Conservation (phyloP, 164 flowering plant species). For the Santalum album region DNA sequence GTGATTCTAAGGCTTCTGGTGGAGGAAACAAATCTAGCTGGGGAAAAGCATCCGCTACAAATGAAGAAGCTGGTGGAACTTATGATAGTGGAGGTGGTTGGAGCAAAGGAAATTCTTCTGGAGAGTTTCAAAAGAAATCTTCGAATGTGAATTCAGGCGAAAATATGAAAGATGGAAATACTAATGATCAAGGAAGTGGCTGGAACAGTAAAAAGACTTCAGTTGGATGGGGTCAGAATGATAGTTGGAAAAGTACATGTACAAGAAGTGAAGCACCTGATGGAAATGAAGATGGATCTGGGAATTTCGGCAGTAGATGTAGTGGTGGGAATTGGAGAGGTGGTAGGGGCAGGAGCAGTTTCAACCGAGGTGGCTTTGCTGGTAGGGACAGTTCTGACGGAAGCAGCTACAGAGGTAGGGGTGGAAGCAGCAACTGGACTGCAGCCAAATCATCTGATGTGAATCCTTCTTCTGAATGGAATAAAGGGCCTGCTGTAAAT, state of each 20-base stretch:
- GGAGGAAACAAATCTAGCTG: conserved; percentile 11
- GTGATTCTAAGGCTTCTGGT: conserved; percentile 6
- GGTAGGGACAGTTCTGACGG: neutral
- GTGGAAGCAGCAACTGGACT: neutral
- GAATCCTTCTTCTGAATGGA: neutral
- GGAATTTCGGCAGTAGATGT: neutral
- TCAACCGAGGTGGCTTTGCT: neutral
- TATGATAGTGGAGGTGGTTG: conserved; percentile 2
- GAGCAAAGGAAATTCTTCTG: neutral
- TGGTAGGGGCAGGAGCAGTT: neutral
- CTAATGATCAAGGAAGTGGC: neutral
- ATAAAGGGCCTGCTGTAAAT: neutral
- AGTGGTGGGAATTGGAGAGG: neutral
- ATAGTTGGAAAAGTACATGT: neutral
- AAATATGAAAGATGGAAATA: neutral
- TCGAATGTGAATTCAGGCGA: neutral
- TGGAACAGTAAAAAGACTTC: neutral
- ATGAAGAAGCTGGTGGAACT: conserved; percentile 3
- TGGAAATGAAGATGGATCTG: neutral
- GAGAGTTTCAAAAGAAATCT: neutral
- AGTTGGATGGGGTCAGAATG: neutral
- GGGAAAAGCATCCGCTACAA: conserved; percentile 12
- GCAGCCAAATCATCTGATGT: neutral
- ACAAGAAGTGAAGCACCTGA: neutral
- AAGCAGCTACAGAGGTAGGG: neutral